Percentiles rank a stretch among this genome's conserved stretches.
phyloP scores from a whole-genome alignment of 176 grass and related monocot species.

The Leersia perrieri region DNA sequence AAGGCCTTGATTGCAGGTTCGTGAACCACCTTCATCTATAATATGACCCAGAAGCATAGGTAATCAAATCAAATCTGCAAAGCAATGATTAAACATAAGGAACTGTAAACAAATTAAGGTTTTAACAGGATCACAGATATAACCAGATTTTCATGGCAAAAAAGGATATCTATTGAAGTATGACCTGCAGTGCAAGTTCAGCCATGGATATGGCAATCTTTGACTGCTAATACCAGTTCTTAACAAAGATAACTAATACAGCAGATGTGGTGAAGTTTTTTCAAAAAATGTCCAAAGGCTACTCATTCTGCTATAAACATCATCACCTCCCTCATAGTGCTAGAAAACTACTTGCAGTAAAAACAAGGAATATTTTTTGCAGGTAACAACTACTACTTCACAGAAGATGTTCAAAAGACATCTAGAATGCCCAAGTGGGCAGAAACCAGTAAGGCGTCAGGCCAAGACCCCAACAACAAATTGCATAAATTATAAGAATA shows the following conservation, averaged over 20 bases:
- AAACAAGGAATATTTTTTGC: not conserved
- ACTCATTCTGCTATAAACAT: not conserved
- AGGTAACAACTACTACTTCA: not conserved
- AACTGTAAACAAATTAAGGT: not conserved
- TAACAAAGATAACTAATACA: not conserved
- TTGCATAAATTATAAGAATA: not conserved
- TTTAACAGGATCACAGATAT: not conserved
- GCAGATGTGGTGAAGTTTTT: not conserved
- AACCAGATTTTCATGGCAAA: not conserved
- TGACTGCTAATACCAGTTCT: not conserved
- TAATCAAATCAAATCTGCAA: constrained; percentile 78
- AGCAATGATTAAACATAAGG: not conserved
- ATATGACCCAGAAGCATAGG: constrained; percentile 74
- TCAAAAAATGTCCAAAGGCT: not conserved
- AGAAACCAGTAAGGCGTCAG: not conserved
- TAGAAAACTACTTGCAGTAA: not conserved
- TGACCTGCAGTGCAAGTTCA: not conserved
- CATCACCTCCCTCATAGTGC: not conserved
- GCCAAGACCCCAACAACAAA: not conserved
- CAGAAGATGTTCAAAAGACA: not conserved
- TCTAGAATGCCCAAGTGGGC: no score
- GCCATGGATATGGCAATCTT: not conserved
- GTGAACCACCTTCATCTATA: constrained; percentile 52
- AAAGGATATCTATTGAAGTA: not conserved
- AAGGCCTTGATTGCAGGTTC: constrained; percentile 51